Evolutionary conservation across 495 filamentous ascomycete species (phyloP), one percentile per base, ranked within the genome.

Genomic region (Penicillium desertorum): DNA sequence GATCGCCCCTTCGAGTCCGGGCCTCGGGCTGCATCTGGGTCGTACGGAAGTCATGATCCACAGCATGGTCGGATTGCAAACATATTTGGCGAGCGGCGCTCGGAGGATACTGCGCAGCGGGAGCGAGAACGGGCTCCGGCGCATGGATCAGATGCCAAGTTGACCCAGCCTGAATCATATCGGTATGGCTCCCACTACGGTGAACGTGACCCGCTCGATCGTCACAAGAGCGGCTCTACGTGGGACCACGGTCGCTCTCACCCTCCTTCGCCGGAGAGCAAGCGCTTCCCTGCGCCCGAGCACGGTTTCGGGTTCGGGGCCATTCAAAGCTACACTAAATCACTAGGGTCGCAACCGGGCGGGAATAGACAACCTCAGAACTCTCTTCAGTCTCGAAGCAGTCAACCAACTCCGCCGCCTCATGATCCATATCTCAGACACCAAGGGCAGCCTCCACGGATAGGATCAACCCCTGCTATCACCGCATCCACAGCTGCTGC

Each of bases 241-340:
- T 77, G 76, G 76, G 76, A 79, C 2, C 63, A 73, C 4, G 71
- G 62, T 43, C 71, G 73, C 47, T 72, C 73, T 5, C 72, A 76
- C 29, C 75, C 75, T 11, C 61, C 71, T 0, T 78, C 75, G 10
- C 76, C 75, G 6, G 76, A 79, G 51, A 62, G 52, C 4, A 76
- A 74, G 52, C 75, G 75, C 5, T 69, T 76, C 37, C 64, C 67
- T 6, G 69, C 65, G 1, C 59, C 72, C 4, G 75, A 77, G 23
- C 39, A 67, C 1, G 62, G 64, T 3, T 79, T 78, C 58, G 76
- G 75, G 5, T 78, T 78, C 46, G 76, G 76, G 10, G 75, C 75
- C 12, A 78, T 78, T 48, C 76, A 79, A 51, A 79, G 64, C 55
- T 79, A 79, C 60, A 76, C 76, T 12, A 79, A 79, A 59, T 76